These are phyloP conservation scores for Ustilaginoidea virens DNA, from an alignment of 2,329 filamentous ascomycete species.

Conservation along the genomic window DNA sequence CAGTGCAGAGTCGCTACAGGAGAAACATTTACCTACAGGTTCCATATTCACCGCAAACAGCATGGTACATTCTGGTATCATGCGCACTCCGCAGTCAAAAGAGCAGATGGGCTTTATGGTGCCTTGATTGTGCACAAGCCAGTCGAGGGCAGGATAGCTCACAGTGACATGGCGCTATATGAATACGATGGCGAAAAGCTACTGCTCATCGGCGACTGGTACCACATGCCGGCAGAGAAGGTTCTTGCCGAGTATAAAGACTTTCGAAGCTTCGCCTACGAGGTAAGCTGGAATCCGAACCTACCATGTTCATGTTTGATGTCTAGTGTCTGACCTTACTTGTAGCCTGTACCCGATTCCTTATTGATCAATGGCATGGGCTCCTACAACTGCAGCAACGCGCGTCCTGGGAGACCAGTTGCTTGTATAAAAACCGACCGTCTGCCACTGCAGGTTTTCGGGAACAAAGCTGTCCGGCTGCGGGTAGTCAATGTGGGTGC, in stretches of 20 bases:
- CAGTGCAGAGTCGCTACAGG: slow-evolving; percentile 46
- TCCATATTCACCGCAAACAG: slow-evolving; percentile 36
- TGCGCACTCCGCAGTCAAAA: slow-evolving; percentile 40
- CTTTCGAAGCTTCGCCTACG: slow-evolving; percentile 7
- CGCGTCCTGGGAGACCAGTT: slow-evolving; percentile 6
- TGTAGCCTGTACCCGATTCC: slow-evolving; percentile 25
- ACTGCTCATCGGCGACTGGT: slow-evolving; percentile 22
- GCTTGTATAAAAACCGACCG: slow-evolving; percentile 4
- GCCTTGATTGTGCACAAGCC: slow-evolving; percentile 21
- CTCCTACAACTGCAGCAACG: slow-evolving; percentile 9
- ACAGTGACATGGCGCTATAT: slow-evolving; percentile 5
- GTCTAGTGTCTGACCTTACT: slow-evolving; percentile 12
- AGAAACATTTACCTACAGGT: slow-evolving; percentile 34
- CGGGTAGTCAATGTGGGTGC: slow-evolving; percentile 9
- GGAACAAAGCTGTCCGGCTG: slow-evolving; percentile 5
- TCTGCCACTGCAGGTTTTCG: slow-evolving; percentile 5
- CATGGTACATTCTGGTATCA: slow-evolving; percentile 51
- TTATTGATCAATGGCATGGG: slow-evolving; percentile 22
- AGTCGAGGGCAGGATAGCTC: slow-evolving; percentile 13
- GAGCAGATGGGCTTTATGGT: slow-evolving; percentile 5
- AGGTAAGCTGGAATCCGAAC: slow-evolving; percentile 4
- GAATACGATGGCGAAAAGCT: slow-evolving; percentile 18
- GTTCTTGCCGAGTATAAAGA: slow-evolving; percentile 12
- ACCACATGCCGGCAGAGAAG: slow-evolving; percentile 19
- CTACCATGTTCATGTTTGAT: slow-evolving; percentile 4